Percentiles rank a stretch among this genome's conserved stretches.
Conservation (phyloP, 768 basidiomycete genomes). For the Amanita thiersii region DNA sequence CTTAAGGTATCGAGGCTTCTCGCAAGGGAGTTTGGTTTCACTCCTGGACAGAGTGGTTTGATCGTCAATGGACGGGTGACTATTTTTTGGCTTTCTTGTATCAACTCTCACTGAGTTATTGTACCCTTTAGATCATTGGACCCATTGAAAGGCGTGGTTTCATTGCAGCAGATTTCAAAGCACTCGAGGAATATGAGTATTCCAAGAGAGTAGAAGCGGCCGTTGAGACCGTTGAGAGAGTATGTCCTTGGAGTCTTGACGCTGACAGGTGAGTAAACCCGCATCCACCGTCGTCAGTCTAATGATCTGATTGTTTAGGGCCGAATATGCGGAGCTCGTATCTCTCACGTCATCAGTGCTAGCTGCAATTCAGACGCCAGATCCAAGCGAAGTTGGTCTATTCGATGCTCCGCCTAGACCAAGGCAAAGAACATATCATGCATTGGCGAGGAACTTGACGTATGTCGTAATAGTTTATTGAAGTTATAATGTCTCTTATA, state of each 20-base stretch:
- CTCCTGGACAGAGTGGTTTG: slow-evolving; percentile 53
- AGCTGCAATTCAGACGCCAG: slow-evolving; percentile 60
- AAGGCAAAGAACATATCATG: slow-evolving; percentile 50
- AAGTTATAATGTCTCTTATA: slow-evolving; percentile 4
- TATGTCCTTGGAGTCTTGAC: slow-evolving; percentile 30
- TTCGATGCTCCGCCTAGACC: slow-evolving; percentile 59
- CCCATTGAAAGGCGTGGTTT: slow-evolving; percentile 60
- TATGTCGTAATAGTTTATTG: slow-evolving; percentile 23
- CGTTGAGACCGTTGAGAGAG: slow-evolving; percentile 50
- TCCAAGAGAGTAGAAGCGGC: slow-evolving; percentile 64
- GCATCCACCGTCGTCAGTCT: neutral
- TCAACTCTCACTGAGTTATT: slow-evolving; percentile 1
- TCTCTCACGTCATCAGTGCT: slow-evolving; percentile 66
- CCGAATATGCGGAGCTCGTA: slow-evolving; percentile 48
- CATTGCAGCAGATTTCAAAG: slow-evolving; percentile 58
- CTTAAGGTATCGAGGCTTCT: slow-evolving; percentile 38
- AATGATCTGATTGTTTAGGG: slow-evolving; percentile 25
- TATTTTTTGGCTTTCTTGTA: slow-evolving; percentile 10
- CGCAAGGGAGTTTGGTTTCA: slow-evolving; percentile 46
- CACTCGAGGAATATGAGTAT: slow-evolving; percentile 68
- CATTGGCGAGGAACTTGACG: slow-evolving; percentile 58
- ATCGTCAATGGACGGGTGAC: slow-evolving; percentile 81
- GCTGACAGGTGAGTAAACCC: slow-evolving; percentile 33
- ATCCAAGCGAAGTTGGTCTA: slow-evolving; percentile 64
- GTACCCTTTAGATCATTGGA: slow-evolving; percentile 56